Base-by-base conservation (phyloP, 176 grass and related monocot genomes). In the Neostapfia colusana region DNA sequence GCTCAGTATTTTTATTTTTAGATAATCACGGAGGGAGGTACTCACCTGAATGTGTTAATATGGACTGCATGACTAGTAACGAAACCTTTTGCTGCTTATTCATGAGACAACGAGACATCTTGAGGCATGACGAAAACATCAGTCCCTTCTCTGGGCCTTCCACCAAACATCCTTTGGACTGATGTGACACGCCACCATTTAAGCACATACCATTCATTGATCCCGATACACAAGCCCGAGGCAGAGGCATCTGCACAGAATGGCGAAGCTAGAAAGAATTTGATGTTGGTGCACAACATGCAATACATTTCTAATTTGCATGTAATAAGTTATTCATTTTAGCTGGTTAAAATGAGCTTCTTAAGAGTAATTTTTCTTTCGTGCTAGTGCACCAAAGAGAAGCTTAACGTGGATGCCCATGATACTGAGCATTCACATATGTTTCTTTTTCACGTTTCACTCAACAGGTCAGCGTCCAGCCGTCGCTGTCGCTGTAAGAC, bases 131-230 rank as follows among this genome's bases (percentile, higher is more conserved):
- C 56, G 31, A 49, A 17, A 58, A 72, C 66, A 87, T 72, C 67
- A 13, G 49, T 82, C 60, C 67, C 60, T 73, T 82, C 23, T 67
- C 73, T 51, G 41, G 15, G 23, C 24, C 24, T 60, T 39, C n/a
- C 21, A 5, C 2, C 16, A 46, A 41, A 16, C 27, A 49, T 15
- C 27, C 39, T n/a, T 81, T 40, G 53, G 3, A 50, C 11, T 10
- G 57, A 60, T 25, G 55, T 10, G 55, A 27, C 3, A 40, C 1
- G 71, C n/a, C n/a, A n/a, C 17, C 11, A 18, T 15, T 67, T 18
- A 57, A 58, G 48, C 38, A 68, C 10, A 25, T 36, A 44, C 26
- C 56, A 53, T 31, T 31, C 31, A 1, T 31, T 31, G 31, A 31
- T 31, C 31, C 31, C n/a, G n/a, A n/a, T n/a, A n/a, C n/a, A n/a